phyloP scores from a whole-genome alignment of 73 alveolate genomes.

The Blepharisma stoltei region DNA sequence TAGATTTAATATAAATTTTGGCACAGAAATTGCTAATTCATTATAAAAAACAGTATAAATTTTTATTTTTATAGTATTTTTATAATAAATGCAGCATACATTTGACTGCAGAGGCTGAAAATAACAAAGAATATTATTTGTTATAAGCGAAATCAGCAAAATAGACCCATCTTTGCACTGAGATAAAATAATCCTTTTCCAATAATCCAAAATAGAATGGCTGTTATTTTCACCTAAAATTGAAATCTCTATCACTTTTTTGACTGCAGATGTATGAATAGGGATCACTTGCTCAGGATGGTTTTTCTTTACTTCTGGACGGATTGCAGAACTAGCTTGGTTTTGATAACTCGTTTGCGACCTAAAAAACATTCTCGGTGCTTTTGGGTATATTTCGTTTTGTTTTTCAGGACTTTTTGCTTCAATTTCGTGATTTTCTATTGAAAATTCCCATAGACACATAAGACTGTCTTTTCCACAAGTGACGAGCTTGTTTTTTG shows the following conservation, averaged over 20 bases:
- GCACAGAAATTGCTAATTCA: too few relatives aligned
- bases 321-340: not conserved
- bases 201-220: too few relatives aligned
- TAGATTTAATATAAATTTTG: too few relatives aligned
- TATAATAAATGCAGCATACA: too few relatives aligned
- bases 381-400: not conserved
- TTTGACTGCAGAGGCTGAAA: not conserved
- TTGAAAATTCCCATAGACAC: constrained; percentile 3
- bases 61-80: too few relatives aligned
- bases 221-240: not conserved
- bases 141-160: not conserved
- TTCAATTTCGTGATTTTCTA: not conserved
- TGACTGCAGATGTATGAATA: not conserved
- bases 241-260: not conserved
- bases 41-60: too few relatives aligned
- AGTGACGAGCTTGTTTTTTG: not conserved
- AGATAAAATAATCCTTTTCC: too few relatives aligned
- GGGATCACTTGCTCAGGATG: not conserved
- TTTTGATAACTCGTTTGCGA: not conserved
- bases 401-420: not conserved
- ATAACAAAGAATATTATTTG: not conserved
- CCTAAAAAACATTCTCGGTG: not conserved
- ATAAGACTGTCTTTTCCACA: not conserved
- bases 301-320: not conserved
- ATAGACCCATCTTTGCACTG: too few relatives aligned